Percentiles rank a stretch among this genome's conserved stretches.
Evolutionary conservation across 1,284 basidiomycete species (phyloP).

Genomic region (Ganoderma multipileum): DNA sequence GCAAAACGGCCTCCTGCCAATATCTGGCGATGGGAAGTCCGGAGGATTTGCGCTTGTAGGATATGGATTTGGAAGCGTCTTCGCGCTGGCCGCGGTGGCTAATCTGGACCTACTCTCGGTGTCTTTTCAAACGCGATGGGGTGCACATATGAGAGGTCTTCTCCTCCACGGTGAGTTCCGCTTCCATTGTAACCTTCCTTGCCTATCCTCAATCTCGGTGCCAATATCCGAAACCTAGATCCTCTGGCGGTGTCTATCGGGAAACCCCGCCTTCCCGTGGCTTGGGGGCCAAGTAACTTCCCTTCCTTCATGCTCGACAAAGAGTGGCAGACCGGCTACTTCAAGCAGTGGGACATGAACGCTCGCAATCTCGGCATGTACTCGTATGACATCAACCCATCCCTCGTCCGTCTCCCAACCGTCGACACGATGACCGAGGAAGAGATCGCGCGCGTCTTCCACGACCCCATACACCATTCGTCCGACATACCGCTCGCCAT

Average conservation of each 20-base stretch:
- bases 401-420: conserved; percentile 27
- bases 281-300: conserved; percentile 32
- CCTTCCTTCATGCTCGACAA: conserved; percentile 29
- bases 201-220: background rate
- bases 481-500: conserved; percentile 4
- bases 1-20: conserved; percentile 36
- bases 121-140: conserved; percentile 30
- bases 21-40: conserved; percentile 34
- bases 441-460: conserved; percentile 2
- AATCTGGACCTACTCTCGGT: conserved; percentile 34
- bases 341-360: conserved; percentile 43
- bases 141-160: conserved; percentile 34
- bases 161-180: conserved; percentile 41
- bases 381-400: conserved; percentile 30
- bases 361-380: conserved; percentile 33
- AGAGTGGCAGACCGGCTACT: conserved; percentile 44
- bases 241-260: conserved; percentile 38
- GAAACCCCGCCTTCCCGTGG: conserved; percentile 18
- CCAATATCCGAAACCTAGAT: conserved; percentile 31
- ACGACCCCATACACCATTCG: background rate
- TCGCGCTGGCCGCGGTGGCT: conserved; percentile 38
- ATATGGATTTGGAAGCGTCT: conserved; percentile 45
- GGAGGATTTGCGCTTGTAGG: conserved; percentile 46
- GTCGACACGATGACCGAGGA: conserved; percentile 32
- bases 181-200: background rate